Evolutionary conservation across 2,329 filamentous ascomycete species (phyloP).

Genomic region (Penicillium psychrosexuale): DNA sequence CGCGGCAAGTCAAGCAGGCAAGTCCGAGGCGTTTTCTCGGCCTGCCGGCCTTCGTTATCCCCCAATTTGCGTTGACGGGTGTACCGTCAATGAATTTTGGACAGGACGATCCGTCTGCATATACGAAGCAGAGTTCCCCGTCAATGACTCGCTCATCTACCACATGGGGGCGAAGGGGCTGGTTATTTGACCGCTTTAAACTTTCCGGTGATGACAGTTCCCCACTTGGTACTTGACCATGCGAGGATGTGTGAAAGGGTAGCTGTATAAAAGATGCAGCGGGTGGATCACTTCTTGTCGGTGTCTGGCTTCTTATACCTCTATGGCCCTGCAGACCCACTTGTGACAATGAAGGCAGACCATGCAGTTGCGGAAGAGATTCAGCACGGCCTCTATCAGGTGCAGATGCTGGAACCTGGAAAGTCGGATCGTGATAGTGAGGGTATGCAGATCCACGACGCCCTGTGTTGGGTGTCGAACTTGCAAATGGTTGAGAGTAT

Average conservation of each 20-base stretch:
- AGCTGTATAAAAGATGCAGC: slow-evolving; percentile 17
- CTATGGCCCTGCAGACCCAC: slow-evolving; percentile 25
- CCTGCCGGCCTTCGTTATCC: slow-evolving; percentile 89
- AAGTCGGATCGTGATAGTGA: slow-evolving; percentile 21
- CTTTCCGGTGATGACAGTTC: slow-evolving; percentile 18
- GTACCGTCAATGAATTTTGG: slow-evolving; percentile 83
- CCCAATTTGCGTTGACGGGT: slow-evolving; percentile 85
- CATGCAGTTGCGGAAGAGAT: slow-evolving; percentile 19
- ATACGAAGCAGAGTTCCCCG: slow-evolving; percentile 78
- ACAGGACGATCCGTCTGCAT: slow-evolving; percentile 79
- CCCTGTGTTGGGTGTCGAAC: slow-evolving; percentile 15
- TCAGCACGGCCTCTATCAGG: slow-evolving; percentile 23
- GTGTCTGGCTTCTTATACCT: slow-evolving; percentile 20
- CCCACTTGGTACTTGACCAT: slow-evolving; percentile 14
- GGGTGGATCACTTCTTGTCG: slow-evolving; percentile 20
- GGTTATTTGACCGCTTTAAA: slow-evolving; percentile 11
- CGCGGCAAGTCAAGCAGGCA: slow-evolving; percentile 86
- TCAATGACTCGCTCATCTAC: slow-evolving; percentile 53
- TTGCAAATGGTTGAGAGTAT: slow-evolving; percentile 25
- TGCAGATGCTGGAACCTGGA: slow-evolving; percentile 11
- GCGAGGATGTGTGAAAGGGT: slow-evolving; percentile 14
- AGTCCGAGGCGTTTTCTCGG: slow-evolving; percentile 86
- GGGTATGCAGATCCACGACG: slow-evolving; percentile 18
- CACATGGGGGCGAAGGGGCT: slow-evolving; percentile 32
- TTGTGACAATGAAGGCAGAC: slow-evolving; percentile 33